Base-by-base conservation (phyloP, 192 early-diverging fungal species). In the Gigaspora rosea region DNA sequence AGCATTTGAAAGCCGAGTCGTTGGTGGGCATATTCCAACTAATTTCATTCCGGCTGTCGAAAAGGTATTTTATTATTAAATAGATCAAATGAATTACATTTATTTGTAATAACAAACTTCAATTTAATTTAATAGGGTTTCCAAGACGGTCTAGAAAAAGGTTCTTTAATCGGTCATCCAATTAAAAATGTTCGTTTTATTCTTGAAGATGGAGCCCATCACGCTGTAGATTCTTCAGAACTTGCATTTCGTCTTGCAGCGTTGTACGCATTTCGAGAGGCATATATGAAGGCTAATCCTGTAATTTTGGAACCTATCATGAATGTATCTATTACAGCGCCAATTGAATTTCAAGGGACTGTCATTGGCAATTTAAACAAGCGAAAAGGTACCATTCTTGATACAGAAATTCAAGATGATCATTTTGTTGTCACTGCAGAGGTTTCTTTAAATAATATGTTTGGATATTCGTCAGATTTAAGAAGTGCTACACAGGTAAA, bases 391-490 rank as follows among this genome's bases (percentile, higher is more conserved):
- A 94, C 94, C 2, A 95, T 99, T 74, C 83, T 94, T 48, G 95
- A 99, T 79, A 93, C 95, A 1, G 96, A 96, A 64, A 90, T 95
- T 5, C 91, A 92, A 48, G 95, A 99, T 79, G 96, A 97, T 68
- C 95, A 95, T 84, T 93, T 96, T 64, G 91, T 91, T 22, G 88
- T 94, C 36, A 85, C 86, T 57, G 92, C 93, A 22, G 93, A 96
- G 79, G 97, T 99, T 35, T 93, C 96, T 5, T 83, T 99, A 76
- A 99, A 99, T 84, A 94, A 95, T 72, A 99, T 99, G 97, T 99
- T 99, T 92, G 96, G 96, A 22, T 97, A 96, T 82, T 95, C 96
- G 62, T 95, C 95, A 16, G 97, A 99, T 82, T 87, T 99, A 80
- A 89, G 97, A 73, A 92, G 92, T 49, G 88, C 90, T 70, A 95